These are phyloP conservation scores for Alternaria arbusti DNA, from an alignment of 2,329 filamentous ascomycete species.

Conservation along the genomic window DNA sequence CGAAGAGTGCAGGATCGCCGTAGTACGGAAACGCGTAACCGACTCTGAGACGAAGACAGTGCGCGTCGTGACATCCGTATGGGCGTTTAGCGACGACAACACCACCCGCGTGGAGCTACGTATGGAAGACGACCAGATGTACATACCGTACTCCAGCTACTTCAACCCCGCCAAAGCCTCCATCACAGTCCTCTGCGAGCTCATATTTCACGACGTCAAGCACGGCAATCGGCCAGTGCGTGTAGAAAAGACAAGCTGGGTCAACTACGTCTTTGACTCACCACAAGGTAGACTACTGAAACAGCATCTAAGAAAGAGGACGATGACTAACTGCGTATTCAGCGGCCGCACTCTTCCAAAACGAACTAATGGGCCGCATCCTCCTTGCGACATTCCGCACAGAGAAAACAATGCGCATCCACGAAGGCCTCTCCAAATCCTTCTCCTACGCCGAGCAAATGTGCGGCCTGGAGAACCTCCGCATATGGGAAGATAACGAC, in stretches of 20 bases:
- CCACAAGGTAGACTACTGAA: slow-evolving; percentile 26
- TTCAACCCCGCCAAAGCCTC: slow-evolving; percentile 54
- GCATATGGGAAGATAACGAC: slow-evolving; percentile 55
- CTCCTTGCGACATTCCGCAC: slow-evolving; percentile 53
- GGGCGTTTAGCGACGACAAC: slow-evolving; percentile 54
- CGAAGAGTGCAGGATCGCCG: slow-evolving; percentile 49
- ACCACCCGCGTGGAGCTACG: slow-evolving; percentile 52
- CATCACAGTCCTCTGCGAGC: slow-evolving; percentile 46
- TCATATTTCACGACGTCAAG: slow-evolving; percentile 49
- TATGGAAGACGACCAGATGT: slow-evolving; percentile 49
- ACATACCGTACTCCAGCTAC: slow-evolving; percentile 55
- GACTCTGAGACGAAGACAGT: slow-evolving; percentile 40
- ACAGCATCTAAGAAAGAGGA: neutral
- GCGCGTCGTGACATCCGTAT: slow-evolving; percentile 53
- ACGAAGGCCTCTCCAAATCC: slow-evolving; percentile 50
- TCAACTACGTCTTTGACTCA: slow-evolving; percentile 53
- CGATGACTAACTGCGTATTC: slow-evolving; percentile 1
- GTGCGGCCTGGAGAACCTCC: slow-evolving; percentile 56
- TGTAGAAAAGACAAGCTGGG: slow-evolving; percentile 51
- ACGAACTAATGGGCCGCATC: slow-evolving; percentile 54
- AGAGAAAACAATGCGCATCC: slow-evolving; percentile 53
- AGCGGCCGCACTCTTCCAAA: slow-evolving; percentile 52
- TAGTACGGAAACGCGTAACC: slow-evolving; percentile 53
- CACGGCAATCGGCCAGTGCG: slow-evolving; percentile 45
- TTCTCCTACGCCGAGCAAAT: slow-evolving; percentile 57